Conservation (phyloP, 768 basidiomycete species). For the Podaxis mareebaensis region DNA sequence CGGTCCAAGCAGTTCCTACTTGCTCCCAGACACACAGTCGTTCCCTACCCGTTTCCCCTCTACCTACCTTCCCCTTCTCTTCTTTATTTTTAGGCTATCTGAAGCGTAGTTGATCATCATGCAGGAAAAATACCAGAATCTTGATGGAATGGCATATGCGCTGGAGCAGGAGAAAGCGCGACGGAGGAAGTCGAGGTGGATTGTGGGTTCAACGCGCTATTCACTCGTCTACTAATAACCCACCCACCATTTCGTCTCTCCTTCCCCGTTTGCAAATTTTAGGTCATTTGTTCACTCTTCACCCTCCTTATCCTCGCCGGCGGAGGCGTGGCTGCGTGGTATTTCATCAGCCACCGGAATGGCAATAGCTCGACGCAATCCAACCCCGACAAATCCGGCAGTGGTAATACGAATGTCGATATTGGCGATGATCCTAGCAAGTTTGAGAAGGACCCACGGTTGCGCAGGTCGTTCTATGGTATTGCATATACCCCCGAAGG, state of each 20-base stretch:
- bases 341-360: conserved; percentile 59
- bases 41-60: conserved; percentile 13
- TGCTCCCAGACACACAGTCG: conserved; percentile 9
- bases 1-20: not conserved
- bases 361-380: conserved; percentile 25
- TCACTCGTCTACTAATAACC: not conserved
- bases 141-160: conserved; percentile 24
- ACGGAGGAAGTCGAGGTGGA: conserved; percentile 49
- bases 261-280: not conserved
- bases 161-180: conserved; percentile 32
- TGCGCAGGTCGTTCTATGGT: conserved; percentile 80
- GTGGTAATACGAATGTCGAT: not conserved
- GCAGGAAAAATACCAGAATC: conserved; percentile 19
- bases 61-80: conserved; percentile 10
- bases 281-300: conserved; percentile 56
- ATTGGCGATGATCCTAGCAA: conserved; percentile 61
- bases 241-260: not conserved
- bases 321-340: conserved; percentile 64
- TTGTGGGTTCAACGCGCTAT: conserved; percentile 43
- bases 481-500: conserved; percentile 84
- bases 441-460: conserved; percentile 64
- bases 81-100: conserved; percentile 15
- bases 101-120: conserved; percentile 6
- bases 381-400: conserved; percentile 6
- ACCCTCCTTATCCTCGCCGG: conserved; percentile 51